Conservation (phyloP, 148 eudicot species). For the Camellia sinensis region DNA sequence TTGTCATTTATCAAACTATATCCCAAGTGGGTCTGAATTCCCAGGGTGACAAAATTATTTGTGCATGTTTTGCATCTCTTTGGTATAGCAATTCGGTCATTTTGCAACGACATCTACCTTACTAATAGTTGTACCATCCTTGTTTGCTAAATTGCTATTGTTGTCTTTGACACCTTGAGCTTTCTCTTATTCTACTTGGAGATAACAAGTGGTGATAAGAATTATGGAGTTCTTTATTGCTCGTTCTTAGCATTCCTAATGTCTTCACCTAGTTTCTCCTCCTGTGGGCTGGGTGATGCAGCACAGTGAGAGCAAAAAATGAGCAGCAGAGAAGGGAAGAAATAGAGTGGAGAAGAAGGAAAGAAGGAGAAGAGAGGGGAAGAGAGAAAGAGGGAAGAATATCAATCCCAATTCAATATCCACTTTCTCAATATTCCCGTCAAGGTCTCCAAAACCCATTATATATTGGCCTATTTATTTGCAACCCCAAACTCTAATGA, state of each 20-base stretch:
- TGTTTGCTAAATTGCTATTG: background rate
- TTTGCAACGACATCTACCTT: background rate
- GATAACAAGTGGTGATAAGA: background rate
- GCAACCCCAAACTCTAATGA: no score
- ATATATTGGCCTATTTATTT: no score
- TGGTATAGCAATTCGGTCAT: background rate
- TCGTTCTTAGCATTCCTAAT: background rate
- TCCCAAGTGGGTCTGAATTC: background rate
- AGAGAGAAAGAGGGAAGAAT: no score
- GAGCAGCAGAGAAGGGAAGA: no score
- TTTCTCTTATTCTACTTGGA: background rate
- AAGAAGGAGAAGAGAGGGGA: no score
- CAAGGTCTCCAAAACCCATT: no score
- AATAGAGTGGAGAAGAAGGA: no score
- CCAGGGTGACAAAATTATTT: background rate
- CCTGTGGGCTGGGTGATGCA: no score
- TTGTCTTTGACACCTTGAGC: background rate
- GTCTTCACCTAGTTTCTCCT: background rate
- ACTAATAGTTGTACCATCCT: background rate
- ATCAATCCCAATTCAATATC: no score
- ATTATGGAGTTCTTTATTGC: background rate
- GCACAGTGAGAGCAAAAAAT: no score
- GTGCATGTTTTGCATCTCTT: background rate
- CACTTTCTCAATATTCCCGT: no score
- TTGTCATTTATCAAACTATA: background rate